phyloP scores from a whole-genome alignment of 805 yeast species.

The Lachancea cidri region DNA sequence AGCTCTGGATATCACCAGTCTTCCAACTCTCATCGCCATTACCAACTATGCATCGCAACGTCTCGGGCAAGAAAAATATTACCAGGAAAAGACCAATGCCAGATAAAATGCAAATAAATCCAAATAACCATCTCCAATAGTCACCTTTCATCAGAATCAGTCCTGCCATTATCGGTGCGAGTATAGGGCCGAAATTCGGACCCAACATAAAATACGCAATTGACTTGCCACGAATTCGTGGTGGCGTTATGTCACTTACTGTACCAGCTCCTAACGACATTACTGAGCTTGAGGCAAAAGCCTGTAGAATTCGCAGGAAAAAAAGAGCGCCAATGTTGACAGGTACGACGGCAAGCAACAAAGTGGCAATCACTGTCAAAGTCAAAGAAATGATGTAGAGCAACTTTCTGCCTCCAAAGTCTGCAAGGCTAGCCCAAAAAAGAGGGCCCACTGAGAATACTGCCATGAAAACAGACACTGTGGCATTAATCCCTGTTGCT shows the following conservation, averaged over 20 bases:
- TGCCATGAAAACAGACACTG: slow-evolving; percentile 54
- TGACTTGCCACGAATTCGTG: slow-evolving; percentile 68
- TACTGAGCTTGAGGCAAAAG: slow-evolving; percentile 81
- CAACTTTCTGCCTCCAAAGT: slow-evolving; percentile 60
- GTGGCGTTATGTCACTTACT: slow-evolving; percentile 66
- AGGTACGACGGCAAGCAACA: slow-evolving; percentile 58
- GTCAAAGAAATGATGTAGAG: slow-evolving; percentile 52
- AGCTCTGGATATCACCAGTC: slow-evolving; percentile 2
- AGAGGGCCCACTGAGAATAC: slow-evolving; percentile 52
- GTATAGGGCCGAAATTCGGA: slow-evolving; percentile 78
- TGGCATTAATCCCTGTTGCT: slow-evolving; percentile 44
- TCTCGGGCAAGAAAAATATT: slow-evolving; percentile 68
- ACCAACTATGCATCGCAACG: slow-evolving; percentile 60
- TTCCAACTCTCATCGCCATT: slow-evolving; percentile 39
- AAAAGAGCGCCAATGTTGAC: slow-evolving; percentile 66
- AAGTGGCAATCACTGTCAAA: slow-evolving; percentile 54
- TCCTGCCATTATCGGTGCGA: slow-evolving; percentile 85
- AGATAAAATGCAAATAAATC: slow-evolving; percentile 67
- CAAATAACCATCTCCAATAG: slow-evolving; percentile 81
- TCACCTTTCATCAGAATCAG: slow-evolving; percentile 61
- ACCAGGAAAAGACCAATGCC: slow-evolving; percentile 50
- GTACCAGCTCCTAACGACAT: slow-evolving; percentile 93
- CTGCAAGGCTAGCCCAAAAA: slow-evolving; percentile 53
- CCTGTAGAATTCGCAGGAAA: slow-evolving; percentile 64
- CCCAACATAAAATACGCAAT: slow-evolving; percentile 85